Evolutionary conservation across 2,329 filamentous ascomycete genomes (phyloP).

Genomic region (Trichoderma breve): DNA sequence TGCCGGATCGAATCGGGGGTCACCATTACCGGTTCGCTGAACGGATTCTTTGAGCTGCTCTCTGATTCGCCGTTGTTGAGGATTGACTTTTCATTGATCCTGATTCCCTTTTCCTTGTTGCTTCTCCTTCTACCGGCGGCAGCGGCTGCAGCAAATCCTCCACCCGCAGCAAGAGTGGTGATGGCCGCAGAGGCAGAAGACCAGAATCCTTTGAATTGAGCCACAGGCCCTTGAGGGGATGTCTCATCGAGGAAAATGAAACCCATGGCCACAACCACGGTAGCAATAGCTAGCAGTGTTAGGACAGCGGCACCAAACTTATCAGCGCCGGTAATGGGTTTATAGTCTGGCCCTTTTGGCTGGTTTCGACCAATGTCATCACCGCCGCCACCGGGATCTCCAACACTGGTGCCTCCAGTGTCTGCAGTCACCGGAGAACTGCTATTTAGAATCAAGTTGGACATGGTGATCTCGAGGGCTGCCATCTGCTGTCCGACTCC

Average conservation of each 20-base stretch:
- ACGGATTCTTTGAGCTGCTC: constrained; percentile 24
- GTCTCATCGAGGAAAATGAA: constrained; percentile 52
- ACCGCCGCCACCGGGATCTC: constrained; percentile 47
- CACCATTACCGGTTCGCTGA: constrained; percentile 20
- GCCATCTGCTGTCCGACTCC: constrained; percentile 72
- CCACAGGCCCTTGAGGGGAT: constrained; percentile 32
- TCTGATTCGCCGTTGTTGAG: constrained; percentile 8
- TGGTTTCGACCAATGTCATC: constrained; percentile 43
- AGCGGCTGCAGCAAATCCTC: constrained; percentile 25
- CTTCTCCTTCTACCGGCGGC: constrained; percentile 24
- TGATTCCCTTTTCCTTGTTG: constrained; percentile 1
- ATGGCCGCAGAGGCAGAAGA: constrained; percentile 24
- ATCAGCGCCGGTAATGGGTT: constrained; percentile 54
- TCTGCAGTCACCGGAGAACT: constrained; percentile 44
- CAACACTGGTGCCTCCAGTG: constrained; percentile 58
- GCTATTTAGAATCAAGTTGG: constrained; percentile 53
- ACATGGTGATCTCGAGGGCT: constrained; percentile 62
- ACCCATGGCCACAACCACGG: constrained; percentile 51
- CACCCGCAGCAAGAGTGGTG: constrained; percentile 27
- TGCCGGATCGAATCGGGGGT: constrained; percentile 25
- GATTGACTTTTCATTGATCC: constrained; percentile 27
- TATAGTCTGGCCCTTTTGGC: constrained; percentile 28
- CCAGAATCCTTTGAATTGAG: constrained; percentile 34
- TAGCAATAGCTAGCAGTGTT: constrained; percentile 56
- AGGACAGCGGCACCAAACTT: constrained; percentile 65